Evolutionary conservation across 2,329 filamentous ascomycete genomes (phyloP), one percentile per base, ranked within the genome.

Genomic region (Dothideomycetes sp.): DNA sequence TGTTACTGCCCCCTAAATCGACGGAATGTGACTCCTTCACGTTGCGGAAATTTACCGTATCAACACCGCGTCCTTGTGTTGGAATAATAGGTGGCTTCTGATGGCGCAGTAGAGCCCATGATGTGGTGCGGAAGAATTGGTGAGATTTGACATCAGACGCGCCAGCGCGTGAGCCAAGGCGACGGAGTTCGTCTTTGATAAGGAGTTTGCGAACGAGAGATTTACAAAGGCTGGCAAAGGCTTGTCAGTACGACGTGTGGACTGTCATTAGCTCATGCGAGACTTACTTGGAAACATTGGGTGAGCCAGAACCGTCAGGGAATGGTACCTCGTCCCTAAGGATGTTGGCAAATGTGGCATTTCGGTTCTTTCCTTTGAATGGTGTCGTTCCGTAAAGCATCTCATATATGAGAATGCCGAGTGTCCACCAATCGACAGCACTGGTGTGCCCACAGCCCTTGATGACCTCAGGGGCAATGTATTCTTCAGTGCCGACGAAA

Each of bases 341-440:
- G 50, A 98, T 98, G 58, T 96, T 98, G 45, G 88, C 89, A 66
- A 98, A 98, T 0, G 91, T 98, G 11, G 88, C 87, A 54, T 96
- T 98, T 30, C 91, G 78, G 63, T 95, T 98, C 75, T 98, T 96
- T 51, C 91, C 91, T 69, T 98, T 98, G 73, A 98, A 98, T 1
- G 91, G 91, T 1, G 91, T 98, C 1, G 89, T 98, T 40, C 91
- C 91, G 65, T 89, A 98, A 27, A 98, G 72, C 91, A 98, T 98
- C 63, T 98, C 91, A 60, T 96, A 98, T 41, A 98, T 87, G 55
- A 98, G 65, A 50, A 98, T 96, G 15, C 91, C 91, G 38, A 98
- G 64, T 1, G 91, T 98, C 91, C 91, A 98, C 91, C 91, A 98
- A 61, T 98, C 91, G 11, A 98, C 91, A 11, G 91, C 91, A 57